Evolutionary conservation across 2,329 filamentous ascomycete genomes (phyloP), one percentile per base, ranked within the genome.

Genomic region (Fusarium tuaranense): DNA sequence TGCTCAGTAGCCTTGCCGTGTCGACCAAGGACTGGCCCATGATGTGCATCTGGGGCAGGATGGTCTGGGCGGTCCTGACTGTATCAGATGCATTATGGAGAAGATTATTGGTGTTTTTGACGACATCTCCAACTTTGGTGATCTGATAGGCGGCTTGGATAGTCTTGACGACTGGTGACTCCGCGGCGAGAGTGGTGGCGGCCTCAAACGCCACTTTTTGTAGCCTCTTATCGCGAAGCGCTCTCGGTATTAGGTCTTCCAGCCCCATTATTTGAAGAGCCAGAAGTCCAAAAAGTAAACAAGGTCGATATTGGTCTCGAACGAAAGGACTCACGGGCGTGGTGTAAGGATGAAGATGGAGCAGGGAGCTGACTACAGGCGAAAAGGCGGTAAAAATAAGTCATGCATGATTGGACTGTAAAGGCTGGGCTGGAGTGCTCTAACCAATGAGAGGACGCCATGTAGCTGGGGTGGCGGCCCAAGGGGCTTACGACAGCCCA

Each of bases 11-110:
- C 27, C 78, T 79, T 34, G 78, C 75, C 46, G 76, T 81, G 46
- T 83, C 82, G 67, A 78, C 80, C 25, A 82, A 68, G 5, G 81
- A 83, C 67, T 78, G 76, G n/a, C 78, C 81, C 75, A 83, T 78
- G 12, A 83, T 77, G 57, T 83, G 82, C 70, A 83, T 82, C 25
- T 80, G 75, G 0, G 82, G 82, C 2, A 82, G 63, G 74, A 81
- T 67, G 20, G 68, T 57, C 75, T 78, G 70, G 22, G 70, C 68
- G 8, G 63, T 70, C 22, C 74, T 78, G 20, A 72, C 68, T 39
- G 74, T 71, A 39, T 79, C 69, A n/a, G 75, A 72, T 13, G 78
- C 78, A 20, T 68, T 67, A n/a, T 74, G 63, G 0, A 78, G 32
- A 7, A 79, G 78, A 1, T 76, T 61, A 39, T 77, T 78, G 12